phyloP scores from a whole-genome alignment of 441 rosid genomes.

The California macrophylla region DNA sequence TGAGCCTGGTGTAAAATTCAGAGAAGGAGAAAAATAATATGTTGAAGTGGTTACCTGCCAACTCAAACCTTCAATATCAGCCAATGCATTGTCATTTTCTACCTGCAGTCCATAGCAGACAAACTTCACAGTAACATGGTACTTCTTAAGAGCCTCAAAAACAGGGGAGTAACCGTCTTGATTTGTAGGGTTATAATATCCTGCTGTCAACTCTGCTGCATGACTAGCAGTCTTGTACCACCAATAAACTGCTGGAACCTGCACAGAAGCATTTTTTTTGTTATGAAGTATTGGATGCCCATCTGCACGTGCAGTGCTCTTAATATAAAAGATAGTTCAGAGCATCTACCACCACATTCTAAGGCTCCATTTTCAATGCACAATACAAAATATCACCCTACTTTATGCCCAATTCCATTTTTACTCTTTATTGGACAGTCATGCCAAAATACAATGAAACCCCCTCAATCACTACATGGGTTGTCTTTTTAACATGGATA shows the following conservation, averaged over 20 bases:
- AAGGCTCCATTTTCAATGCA: neutral
- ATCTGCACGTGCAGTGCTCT: neutral
- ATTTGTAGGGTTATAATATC: conserved; percentile 58
- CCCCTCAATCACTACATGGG: conserved; percentile 10
- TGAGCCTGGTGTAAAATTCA: neutral
- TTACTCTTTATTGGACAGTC: neutral
- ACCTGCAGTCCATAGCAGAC: conserved; percentile 42
- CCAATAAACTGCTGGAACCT: conserved; percentile 70
- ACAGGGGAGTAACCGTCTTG: conserved; percentile 56
- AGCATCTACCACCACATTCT: conserved; percentile 5
- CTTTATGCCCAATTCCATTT: neutral
- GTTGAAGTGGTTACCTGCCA: conserved; percentile 48
- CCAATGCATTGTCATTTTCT: conserved; percentile 40
- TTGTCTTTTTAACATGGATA: conserved; percentile 4
- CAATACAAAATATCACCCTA: conserved; percentile 4
- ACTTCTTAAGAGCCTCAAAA: conserved; percentile 53
- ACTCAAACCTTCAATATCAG: conserved; percentile 61
- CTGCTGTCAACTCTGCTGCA: conserved; percentile 64
- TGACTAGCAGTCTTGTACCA: conserved; percentile 63
- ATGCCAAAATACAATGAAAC: neutral
- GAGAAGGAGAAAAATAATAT: neutral
- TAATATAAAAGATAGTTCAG: neutral
- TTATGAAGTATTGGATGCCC: neutral
- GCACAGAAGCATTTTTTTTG: conserved; percentile 19
- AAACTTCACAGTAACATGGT: conserved; percentile 44